Evolutionary conservation across 768 basidiomycete genomes (phyloP), one percentile per base, ranked within the genome.

Genomic region (Thelephora ganbajun): DNA sequence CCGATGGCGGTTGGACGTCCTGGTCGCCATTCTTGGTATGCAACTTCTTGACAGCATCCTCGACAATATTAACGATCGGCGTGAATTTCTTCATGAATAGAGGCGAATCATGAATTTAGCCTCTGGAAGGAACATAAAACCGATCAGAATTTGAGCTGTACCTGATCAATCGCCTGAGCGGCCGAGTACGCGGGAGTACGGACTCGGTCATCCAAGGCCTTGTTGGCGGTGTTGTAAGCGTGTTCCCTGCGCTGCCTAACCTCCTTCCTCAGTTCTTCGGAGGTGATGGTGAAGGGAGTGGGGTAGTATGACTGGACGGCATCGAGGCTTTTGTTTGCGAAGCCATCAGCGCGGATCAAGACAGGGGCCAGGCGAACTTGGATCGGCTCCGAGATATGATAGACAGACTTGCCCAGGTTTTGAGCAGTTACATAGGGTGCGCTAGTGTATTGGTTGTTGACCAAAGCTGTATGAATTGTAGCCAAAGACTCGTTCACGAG

Each of bases 271-370:
- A 90, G 74, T 2, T 88, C 84, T 55, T 82, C 81, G 2, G 84
- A 80, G 56, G 77, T 76, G 14, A 75, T 75, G 50, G 76, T 69
- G 72, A 88, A 90, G 4, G 84, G 76, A 58, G 79, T 81, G 11
- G 86, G 87, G 59, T 79, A 86, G 46, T 75, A 74, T 47, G 72
- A 69, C 67, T 87, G 71, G 47, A 88, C 81, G 16, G 61, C 77
- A 58, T 89, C 84, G 35, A 86, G 70, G 23, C 77, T 81, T 67
- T 75, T 79, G 71, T 85, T 83, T 23, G 81, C 86, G 46, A 65
- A 65, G n/a, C 64, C 73, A 53, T 89, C 77, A 2, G 74, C 82
- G 43, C 73, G 69, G 47, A 68, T 63, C 54, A 87, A 74, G 33
- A 84, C 57, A 6, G 86, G 83, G 0, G 78, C 79, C 18, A 89